These are phyloP conservation scores for Aspergillus heteromorphus DNA, from an alignment of 495 filamentous ascomycete species.

Conservation along the genomic window DNA sequence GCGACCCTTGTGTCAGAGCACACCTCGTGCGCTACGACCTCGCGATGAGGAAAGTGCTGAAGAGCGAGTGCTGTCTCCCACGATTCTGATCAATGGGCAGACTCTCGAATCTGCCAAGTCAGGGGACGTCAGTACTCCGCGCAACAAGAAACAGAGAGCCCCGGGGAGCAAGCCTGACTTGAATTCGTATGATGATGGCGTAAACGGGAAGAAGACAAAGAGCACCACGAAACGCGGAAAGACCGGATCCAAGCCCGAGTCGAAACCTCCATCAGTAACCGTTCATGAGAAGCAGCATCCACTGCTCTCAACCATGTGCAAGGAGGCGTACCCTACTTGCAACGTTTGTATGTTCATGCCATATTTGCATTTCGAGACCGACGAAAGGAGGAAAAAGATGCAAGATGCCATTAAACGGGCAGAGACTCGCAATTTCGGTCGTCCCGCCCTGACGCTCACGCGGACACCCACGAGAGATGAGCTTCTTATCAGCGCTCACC, in stretches of 20 bases:
- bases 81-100: slow-evolving; percentile 19
- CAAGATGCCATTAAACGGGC: slow-evolving; percentile 52
- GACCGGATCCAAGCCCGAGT: slow-evolving; percentile 31
- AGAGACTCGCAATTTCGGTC: slow-evolving; percentile 22
- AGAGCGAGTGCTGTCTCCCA: slow-evolving; percentile 16
- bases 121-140: slow-evolving; percentile 1
- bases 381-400: slow-evolving; percentile 52
- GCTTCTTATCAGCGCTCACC: slow-evolving; percentile 59
- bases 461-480: slow-evolving; percentile 46
- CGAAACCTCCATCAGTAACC: slow-evolving; percentile 31
- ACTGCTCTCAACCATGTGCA: slow-evolving; percentile 23
- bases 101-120: slow-evolving; percentile 4
- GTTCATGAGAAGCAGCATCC: slow-evolving; percentile 21
- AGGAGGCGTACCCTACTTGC: slow-evolving; percentile 25
- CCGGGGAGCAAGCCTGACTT: slow-evolving; percentile 25
- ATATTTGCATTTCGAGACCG: slow-evolving; percentile 63
- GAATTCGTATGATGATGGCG: slow-evolving; percentile 30
- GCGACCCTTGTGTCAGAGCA: slow-evolving; percentile 58
- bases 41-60: slow-evolving; percentile 35
- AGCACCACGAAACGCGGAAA: slow-evolving; percentile 35
- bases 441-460: slow-evolving; percentile 22
- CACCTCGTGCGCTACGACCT: slow-evolving; percentile 39
- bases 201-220: slow-evolving; percentile 35
- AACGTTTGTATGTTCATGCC: slow-evolving; percentile 65
- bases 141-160: slow-evolving; percentile 21